Percentiles rank a stretch among this genome's conserved stretches.
Conservation (phyloP, 345 rosid genomes). For the Camelina neglecta region DNA sequence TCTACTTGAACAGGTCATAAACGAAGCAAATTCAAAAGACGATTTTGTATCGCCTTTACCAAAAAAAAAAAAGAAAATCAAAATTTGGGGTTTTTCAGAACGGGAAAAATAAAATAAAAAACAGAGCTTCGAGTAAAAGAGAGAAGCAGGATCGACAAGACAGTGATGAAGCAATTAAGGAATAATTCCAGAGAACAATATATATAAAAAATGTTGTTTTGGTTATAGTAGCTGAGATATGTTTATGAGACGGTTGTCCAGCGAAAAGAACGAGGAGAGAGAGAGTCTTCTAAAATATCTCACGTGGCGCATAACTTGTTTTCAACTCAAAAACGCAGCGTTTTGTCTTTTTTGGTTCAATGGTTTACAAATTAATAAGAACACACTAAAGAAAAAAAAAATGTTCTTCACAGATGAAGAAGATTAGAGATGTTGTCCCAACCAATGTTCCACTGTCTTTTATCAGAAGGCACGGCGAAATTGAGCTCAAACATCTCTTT, state of each 20-base stretch:
- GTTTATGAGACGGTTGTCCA: conserved; percentile 13
- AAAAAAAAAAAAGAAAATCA: no score
- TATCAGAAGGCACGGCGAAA: conserved; percentile 82
- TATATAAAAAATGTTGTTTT: no score
- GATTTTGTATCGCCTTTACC: conserved; percentile 27
- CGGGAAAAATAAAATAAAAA: not conserved
- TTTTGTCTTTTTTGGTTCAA: not conserved
- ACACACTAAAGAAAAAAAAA: not conserved
- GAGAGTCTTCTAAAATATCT: not conserved
- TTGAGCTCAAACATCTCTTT: conserved; percentile 99
- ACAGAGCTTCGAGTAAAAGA: not conserved
- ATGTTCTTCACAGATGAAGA: conserved; percentile 59
- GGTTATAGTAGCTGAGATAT: conserved; percentile 2
- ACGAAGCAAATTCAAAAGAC: conserved; percentile 27
- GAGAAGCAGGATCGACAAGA: conserved; percentile 8
- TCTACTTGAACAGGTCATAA: conserved; percentile 44
- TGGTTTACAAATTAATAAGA: conserved; percentile 14
- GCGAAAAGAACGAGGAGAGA: not conserved
- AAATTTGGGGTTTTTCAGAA: conserved; percentile 31
- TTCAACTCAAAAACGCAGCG: not conserved
- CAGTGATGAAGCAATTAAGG: conserved; percentile 18
- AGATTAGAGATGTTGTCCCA: conserved; percentile 94
- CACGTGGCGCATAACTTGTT: conserved; percentile 12
- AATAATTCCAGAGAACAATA: conserved; percentile 4
- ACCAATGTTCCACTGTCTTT: conserved; percentile 86